phyloP scores from a whole-genome alignment of 108 stramenopile genomes.

The Skeletonema tropicum region DNA sequence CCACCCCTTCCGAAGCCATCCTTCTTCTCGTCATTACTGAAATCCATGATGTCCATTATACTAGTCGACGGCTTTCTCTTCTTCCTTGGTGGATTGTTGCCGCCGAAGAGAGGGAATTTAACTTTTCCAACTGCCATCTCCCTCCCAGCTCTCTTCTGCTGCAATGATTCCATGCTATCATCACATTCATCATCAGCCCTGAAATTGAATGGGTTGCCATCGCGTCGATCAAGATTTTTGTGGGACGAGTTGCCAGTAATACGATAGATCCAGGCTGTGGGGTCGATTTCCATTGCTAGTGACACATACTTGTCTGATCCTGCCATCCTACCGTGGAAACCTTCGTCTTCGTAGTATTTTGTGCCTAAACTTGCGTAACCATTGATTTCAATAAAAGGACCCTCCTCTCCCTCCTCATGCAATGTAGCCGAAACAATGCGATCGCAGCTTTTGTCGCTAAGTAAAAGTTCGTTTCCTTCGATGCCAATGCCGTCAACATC shows the following conservation, averaged over 20 bases:
- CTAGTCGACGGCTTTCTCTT: conserved; percentile 4
- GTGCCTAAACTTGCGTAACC: conserved; percentile 33
- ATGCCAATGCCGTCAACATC: conserved; percentile 32
- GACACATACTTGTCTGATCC: conserved; percentile 16
- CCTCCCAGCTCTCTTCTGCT: conserved; percentile 9
- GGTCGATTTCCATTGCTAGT: conserved; percentile 29
- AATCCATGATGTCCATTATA: neutral
- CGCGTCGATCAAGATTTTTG: conserved; percentile 29
- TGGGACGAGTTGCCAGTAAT: conserved; percentile 20
- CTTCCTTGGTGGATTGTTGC: conserved; percentile 24
- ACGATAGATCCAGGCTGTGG: conserved; percentile 35
- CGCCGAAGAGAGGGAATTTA: conserved; percentile 34
- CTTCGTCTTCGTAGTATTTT: conserved; percentile 21
- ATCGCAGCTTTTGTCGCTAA: conserved; percentile 20
- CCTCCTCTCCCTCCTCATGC: conserved; percentile 20
- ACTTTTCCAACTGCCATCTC: conserved; percentile 47
- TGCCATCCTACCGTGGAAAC: conserved; percentile 50
- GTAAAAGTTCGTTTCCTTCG: conserved; percentile 27
- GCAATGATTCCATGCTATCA: conserved; percentile 11
- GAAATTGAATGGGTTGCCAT: conserved; percentile 25
- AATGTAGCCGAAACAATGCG: conserved; percentile 26
- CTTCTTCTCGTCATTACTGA: neutral
- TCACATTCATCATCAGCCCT: conserved; percentile 14
- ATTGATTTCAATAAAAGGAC: conserved; percentile 11
- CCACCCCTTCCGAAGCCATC: conserved; percentile 36